Evolutionary conservation across 768 basidiomycete species (phyloP).

Genomic region (Basidioascus undulatus): DNA sequence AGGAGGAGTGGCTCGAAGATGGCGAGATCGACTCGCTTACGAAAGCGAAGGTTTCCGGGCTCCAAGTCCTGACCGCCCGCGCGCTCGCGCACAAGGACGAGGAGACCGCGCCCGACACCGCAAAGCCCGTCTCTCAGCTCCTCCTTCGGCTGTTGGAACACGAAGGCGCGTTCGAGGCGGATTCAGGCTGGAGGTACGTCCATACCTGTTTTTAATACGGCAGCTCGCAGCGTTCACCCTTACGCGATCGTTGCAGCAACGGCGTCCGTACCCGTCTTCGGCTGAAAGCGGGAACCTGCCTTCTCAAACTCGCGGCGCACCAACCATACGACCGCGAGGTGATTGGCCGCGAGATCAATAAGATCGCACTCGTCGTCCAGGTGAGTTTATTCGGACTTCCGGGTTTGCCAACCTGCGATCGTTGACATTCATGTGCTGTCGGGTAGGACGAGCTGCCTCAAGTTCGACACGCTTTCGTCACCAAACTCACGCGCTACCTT

Average conservation of each 20-base stretch:
- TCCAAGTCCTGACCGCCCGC: conserved; percentile 65
- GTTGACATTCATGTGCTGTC: too few species aligned
- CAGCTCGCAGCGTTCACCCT: too few species aligned
- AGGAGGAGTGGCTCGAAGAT: conserved; percentile 51
- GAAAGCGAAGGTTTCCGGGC: conserved; percentile 40
- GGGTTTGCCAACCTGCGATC: too few species aligned
- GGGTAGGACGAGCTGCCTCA: too few species aligned
- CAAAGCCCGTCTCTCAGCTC: conserved; percentile 52
- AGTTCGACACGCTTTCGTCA: conserved; percentile 53
- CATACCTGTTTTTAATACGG: not conserved
- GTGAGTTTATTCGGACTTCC: conserved; percentile 22
- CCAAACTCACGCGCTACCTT: conserved; percentile 44
- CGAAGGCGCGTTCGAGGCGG: conserved; percentile 39
- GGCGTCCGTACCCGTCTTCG: conserved; percentile 33
- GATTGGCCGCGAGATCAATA: conserved; percentile 37
- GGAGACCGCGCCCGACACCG: conserved; percentile 37
- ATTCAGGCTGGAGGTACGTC: conserved; percentile 28
- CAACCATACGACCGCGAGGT: conserved; percentile 29
- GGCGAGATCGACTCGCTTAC: conserved; percentile 32
- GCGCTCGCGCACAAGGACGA: conserved; percentile 32
- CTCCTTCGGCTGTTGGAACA: conserved; percentile 43
- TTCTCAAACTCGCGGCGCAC: conserved; percentile 45
- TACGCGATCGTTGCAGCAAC: not conserved
- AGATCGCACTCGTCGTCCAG: conserved; percentile 49
- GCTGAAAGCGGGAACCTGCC: conserved; percentile 51